phyloP scores from a whole-genome alignment of 2,329 filamentous ascomycete genomes.

The Cordyceps farinosa region DNA sequence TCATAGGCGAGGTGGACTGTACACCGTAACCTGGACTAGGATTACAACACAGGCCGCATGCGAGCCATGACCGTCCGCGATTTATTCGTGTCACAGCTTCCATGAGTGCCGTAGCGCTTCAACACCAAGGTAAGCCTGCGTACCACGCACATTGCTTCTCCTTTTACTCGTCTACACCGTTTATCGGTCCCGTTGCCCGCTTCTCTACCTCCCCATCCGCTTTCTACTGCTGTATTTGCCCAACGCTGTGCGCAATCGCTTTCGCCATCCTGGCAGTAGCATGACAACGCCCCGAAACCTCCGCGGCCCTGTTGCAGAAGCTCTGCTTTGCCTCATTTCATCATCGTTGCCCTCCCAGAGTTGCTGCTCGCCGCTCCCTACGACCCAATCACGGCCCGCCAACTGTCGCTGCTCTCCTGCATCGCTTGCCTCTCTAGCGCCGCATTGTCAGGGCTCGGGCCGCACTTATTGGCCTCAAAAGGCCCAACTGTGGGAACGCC shows the following conservation, averaged over 20 bases:
- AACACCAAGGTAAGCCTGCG: slow-evolving; percentile 10
- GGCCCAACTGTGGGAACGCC: slow-evolving; percentile 16
- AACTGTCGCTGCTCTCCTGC: slow-evolving; percentile 30
- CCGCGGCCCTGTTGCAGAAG: background rate
- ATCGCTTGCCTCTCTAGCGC: slow-evolving; percentile 17
- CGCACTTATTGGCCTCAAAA: slow-evolving; percentile 15
- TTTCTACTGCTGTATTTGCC: background rate
- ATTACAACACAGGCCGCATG: background rate
- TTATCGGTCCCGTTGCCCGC: background rate
- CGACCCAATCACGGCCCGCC: slow-evolving; percentile 34
- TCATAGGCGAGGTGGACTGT: background rate
- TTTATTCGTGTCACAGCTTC: slow-evolving; percentile 6
- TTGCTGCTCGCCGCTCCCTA: background rate
- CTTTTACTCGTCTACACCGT: background rate
- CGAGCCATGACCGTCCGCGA: slow-evolving; percentile 12
- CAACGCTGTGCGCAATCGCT: background rate
- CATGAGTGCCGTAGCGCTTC: slow-evolving; percentile 15
- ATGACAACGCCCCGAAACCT: background rate
- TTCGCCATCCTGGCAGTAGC: background rate
- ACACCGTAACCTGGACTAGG: background rate
- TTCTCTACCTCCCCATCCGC: background rate
- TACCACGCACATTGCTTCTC: background rate
- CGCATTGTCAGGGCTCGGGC: slow-evolving; percentile 16
- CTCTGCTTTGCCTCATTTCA: background rate
- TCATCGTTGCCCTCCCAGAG: background rate